Conservation (phyloP, 2,329 filamentous ascomycete species). For the Monosporascus sp. region DNA sequence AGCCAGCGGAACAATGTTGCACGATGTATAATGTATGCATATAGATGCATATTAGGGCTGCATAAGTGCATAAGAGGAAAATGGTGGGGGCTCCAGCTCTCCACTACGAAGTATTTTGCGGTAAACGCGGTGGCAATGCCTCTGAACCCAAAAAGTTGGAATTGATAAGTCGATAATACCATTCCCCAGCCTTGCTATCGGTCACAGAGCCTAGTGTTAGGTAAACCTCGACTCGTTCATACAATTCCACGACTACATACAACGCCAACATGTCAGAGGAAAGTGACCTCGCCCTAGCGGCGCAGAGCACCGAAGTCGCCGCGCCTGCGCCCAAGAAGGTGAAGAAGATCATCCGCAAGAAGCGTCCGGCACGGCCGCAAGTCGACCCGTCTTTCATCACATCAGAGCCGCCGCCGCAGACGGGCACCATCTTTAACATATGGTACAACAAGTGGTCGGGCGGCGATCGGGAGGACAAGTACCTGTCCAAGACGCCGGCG, state of each 20-base stretch:
- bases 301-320: slow-evolving; percentile 36
- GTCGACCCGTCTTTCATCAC: slow-evolving; percentile 80
- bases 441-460: slow-evolving; percentile 99
- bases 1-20: too few relatives aligned
- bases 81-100: background rate
- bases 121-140: background rate
- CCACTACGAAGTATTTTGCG: background rate
- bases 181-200: background rate
- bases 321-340: slow-evolving; percentile 55
- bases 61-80: background rate
- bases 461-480: slow-evolving; percentile 89
- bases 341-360: slow-evolving; percentile 87
- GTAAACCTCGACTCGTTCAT: slow-evolving; percentile 6
- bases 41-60: background rate
- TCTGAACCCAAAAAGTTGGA: background rate
- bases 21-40: background rate
- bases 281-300: slow-evolving; percentile 18
- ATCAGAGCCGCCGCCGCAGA: slow-evolving; percentile 82
- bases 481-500: slow-evolving; percentile 75
- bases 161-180: too few relatives aligned
- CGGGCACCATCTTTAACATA: slow-evolving; percentile 93
- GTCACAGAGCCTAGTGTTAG: background rate
- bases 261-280: slow-evolving; percentile 24
- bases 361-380: slow-evolving; percentile 82
- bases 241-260: slow-evolving; percentile 2